phyloP scores from a whole-genome alignment of 2,329 filamentous ascomycete genomes.

The Aureobasidium sp. region DNA sequence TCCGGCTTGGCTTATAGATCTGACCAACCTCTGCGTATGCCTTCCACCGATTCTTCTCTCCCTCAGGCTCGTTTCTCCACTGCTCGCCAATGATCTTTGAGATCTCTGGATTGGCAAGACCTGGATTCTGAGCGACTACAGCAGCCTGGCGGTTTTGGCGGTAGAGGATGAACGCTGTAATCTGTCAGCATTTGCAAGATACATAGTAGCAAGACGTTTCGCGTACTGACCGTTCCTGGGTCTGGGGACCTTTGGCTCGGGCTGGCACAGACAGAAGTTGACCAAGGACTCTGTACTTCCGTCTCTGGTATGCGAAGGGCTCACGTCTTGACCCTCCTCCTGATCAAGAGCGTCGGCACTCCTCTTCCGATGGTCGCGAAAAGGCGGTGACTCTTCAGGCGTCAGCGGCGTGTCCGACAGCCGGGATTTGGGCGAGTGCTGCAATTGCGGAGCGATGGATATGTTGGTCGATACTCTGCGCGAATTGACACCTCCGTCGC shows the following conservation, averaged over 20 bases:
- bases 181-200: constrained; percentile 26
- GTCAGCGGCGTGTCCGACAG: constrained; percentile 28
- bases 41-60: constrained; percentile 80
- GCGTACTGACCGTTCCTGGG: constrained; percentile 58
- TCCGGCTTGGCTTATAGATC: neutral
- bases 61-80: constrained; percentile 71
- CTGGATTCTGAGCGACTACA: constrained; percentile 75
- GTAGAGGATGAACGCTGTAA: constrained; percentile 89
- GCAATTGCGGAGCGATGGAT: constrained; percentile 21
- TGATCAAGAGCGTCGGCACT: constrained; percentile 26
- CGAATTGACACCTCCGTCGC: constrained; percentile 10
- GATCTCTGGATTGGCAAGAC: constrained; percentile 87
- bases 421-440: constrained; percentile 23
- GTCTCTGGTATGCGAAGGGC: constrained; percentile 24
- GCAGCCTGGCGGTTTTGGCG: constrained; percentile 83
- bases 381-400: constrained; percentile 29
- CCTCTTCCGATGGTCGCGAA: constrained; percentile 27
- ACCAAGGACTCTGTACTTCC: constrained; percentile 34
- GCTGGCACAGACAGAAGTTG: constrained; percentile 61
- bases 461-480: constrained; percentile 24
- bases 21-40: constrained; percentile 64
- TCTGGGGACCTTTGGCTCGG: constrained; percentile 62
- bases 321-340: constrained; percentile 23
- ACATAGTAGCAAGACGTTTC: constrained; percentile 17
- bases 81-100: constrained; percentile 93